Base-by-base conservation (phyloP, 306 rosid species). In the Medicago ruthenica region DNA sequence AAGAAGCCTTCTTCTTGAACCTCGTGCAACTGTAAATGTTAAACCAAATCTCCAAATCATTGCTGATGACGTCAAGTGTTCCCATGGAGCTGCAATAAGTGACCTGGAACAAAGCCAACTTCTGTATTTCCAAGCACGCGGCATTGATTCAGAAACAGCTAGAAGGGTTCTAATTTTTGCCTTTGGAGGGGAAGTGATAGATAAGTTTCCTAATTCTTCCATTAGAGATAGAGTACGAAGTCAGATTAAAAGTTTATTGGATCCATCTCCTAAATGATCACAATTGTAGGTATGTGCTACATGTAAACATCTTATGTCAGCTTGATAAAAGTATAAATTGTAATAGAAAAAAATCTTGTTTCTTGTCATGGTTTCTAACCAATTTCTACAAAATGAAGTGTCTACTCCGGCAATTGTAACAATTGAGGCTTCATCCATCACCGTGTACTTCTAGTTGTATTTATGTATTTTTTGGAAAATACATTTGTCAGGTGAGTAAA, bases 51-150 rank as follows among this genome's bases (percentile, higher is more conserved):
- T 95, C 76, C 99, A 92, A 74, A 95, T 95, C 55, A 86, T 95
- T 44, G 97, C 99, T 0, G 89, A 95, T 48, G 93, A 95, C 8
- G 99, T 95, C 51, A 92, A 90, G 82, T 95, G 99, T 73, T 95
- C 99, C 8, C 99, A 95, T 75, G 99, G 97, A 74, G 97, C 97
- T 76, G 99, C 99, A 34, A 92, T 95, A 74, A 92, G 99, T 60
- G 99, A 95, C 81, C 85, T 92, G 5, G 99, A 95, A 86, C 92
- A 89, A 73, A 85, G 82, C 74, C 97, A 95, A 18, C 96, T 95
- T 39, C 79, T 92, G 78, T 95, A 92, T 79, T 95, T 92, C 80
- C 88, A 40, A 66, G 89, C 99, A 8, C 99, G 99, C 2, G 99
- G 99, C 59, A 87, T 95, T 22, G 86, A 87, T 83, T 4, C 66